phyloP scores from a whole-genome alignment of 805 yeast genomes.

The Hanseniaspora pseudoguilliermondii region DNA sequence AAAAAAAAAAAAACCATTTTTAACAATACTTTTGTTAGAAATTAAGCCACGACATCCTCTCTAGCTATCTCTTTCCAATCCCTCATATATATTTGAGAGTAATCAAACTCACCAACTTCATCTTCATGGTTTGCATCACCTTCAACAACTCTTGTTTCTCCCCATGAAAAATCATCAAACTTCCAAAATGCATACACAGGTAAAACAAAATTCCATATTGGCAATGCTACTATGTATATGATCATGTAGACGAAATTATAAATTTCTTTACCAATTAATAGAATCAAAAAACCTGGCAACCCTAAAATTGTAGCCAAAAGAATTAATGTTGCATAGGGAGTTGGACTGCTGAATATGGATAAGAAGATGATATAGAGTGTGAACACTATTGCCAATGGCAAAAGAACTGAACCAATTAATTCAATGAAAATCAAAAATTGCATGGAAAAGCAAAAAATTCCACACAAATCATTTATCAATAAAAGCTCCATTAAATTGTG shows the following conservation, averaged over 20 bases:
- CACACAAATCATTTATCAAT: constrained; percentile 75
- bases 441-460: constrained; percentile 90
- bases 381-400: constrained; percentile 78
- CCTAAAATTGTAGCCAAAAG: constrained; percentile 72
- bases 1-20: too few species aligned
- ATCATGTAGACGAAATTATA: constrained; percentile 68
- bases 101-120: constrained; percentile 64
- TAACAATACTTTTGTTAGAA: too few species aligned
- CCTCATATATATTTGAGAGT: constrained; percentile 79
- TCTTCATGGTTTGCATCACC: constrained; percentile 9
- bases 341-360: constrained; percentile 60
- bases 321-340: constrained; percentile 64
- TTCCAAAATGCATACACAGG: constrained; percentile 88
- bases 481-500: constrained; percentile 84
- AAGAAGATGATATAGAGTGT: constrained; percentile 65
- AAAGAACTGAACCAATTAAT: constrained; percentile 71
- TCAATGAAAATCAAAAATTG: constrained; percentile 79
- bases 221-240: constrained; percentile 65
- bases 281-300: constrained; percentile 68
- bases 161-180: constrained; percentile 94
- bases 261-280: constrained; percentile 64
- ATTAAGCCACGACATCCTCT: constrained; percentile 9
- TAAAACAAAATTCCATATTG: constrained; percentile 85
- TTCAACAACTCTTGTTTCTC: constrained; percentile 73
- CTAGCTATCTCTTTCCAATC: constrained; percentile 88